Base-by-base conservation (phyloP, 169 alveolate species). In the Cystoisospora suis region DNA sequence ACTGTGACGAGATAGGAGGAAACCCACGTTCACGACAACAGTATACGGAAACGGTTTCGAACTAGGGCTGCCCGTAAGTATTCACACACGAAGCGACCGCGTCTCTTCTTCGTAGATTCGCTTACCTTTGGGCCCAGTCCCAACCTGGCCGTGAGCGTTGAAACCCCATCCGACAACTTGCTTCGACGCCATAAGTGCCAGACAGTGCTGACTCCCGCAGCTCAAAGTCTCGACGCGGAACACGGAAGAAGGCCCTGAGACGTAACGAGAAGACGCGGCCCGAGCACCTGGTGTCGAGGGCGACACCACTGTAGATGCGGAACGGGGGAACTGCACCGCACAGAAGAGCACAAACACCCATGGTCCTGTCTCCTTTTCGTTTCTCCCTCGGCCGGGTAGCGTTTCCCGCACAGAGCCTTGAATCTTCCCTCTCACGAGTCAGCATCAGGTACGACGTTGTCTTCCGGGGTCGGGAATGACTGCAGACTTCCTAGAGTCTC, bases 81-180 rank as follows among this genome's bases (percentile, higher is more conserved):
- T 53, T 15, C 23, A 53, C 65, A 53, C 65, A 53, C 23, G 23
- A 15, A 53, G 12, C 12, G 12, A 12, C 23, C 12, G 12, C 12
- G 29, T 15, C 23, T 53, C 65, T 15, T 12, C 23, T 15, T 53
- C 12, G 29, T 23, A 17, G 15, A 6, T 6, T 9, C 56, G 70
- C 85, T 0, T 65, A 61, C 90, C 90, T 86, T 72, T 23, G 49
- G 58, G 80, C 6, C 90, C 90, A 29, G 90, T 49, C 49, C 90
- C 90, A 32, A 86, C 90, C 69, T 86, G 90, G 36, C 90, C 90
- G 7, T 86, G 69, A 3, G 46, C 53, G 70, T 86, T 86, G 46
- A 65, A 42, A 1, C 90, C 90, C 90, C 90, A 86, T 0, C 81
- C 90, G 40, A 86, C 72, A 3, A 86, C 75, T 5, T 34, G 6